Conservation (phyloP, 331 rosid species). For the Acacia concinna region DNA sequence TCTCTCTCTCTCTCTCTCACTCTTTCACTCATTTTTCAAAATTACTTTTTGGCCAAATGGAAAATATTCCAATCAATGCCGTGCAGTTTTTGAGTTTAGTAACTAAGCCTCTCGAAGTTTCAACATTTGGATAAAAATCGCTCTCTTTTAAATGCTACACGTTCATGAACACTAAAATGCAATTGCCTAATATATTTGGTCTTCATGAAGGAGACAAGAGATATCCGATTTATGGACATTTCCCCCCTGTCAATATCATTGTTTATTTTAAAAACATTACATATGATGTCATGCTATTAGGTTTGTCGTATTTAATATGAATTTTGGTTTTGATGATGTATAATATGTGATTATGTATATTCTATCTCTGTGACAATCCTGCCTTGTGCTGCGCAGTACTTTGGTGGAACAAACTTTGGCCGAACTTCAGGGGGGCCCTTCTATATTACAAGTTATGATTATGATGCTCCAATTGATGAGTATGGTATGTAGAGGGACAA, state of each 20-base stretch:
- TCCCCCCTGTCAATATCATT: slow-evolving; percentile 14
- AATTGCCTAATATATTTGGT: not conserved
- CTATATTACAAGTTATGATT: slow-evolving; percentile 94
- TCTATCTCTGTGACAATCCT: slow-evolving; percentile 39
- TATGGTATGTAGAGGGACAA: slow-evolving; percentile 62
- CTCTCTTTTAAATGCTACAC: not conserved
- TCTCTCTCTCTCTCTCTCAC: not conserved
- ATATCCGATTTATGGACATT: not conserved
- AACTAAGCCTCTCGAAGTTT: not conserved
- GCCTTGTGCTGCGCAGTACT: slow-evolving; percentile 65
- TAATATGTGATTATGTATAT: slow-evolving; percentile 1
- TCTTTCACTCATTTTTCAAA: not conserved
- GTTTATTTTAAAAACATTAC: slow-evolving; percentile 8
- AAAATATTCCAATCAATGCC: not conserved
- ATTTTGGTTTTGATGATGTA: slow-evolving; percentile 23
- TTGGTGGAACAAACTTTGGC: slow-evolving; percentile 98
- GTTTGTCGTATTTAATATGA: slow-evolving; percentile 17
- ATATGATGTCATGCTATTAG: not conserved
- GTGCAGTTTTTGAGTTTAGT: not conserved
- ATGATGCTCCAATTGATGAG: slow-evolving; percentile 97
- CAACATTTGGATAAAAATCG: not conserved
- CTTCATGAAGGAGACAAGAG: not conserved
- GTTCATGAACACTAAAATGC: not conserved
- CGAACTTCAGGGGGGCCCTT: slow-evolving; percentile 97
- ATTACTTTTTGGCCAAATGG: not conserved